These are phyloP conservation scores for Verticillium longisporum DNA, from an alignment of 2,329 filamentous ascomycete genomes.

Conservation along the genomic window DNA sequence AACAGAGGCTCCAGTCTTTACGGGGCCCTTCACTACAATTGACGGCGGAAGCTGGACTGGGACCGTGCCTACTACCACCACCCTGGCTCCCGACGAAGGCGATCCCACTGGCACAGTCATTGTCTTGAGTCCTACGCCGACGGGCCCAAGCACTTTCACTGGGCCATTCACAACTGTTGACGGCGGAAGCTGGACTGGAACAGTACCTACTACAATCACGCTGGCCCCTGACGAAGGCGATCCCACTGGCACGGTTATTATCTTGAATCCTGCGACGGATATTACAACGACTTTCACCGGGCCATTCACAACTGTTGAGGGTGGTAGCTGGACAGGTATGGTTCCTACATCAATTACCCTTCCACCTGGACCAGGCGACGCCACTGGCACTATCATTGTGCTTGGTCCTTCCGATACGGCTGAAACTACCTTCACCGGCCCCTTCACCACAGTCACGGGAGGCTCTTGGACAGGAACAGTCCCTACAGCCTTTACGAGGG, in stretches of 20 bases:
- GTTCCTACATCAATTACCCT: not conserved
- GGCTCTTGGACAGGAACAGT: not conserved
- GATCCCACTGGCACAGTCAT: not conserved
- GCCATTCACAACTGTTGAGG: not conserved
- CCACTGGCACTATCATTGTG: not conserved
- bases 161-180: slow-evolving; percentile 5
- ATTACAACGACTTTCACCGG: not conserved
- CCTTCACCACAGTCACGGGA: not conserved
- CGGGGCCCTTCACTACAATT: not conserved
- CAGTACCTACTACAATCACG: not conserved
- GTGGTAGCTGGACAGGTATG: not conserved
- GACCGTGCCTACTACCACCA: not conserved
- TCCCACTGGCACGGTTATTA: not conserved
- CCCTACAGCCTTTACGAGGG: not conserved
- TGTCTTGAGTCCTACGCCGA: not conserved
- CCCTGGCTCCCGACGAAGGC: not conserved
- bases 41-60: not conserved
- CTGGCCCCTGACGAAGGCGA: not conserved
- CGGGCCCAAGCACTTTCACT: not conserved
- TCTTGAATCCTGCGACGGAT: not conserved
- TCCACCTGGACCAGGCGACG: not conserved
- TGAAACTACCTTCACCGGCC: not conserved
- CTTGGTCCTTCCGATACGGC: not conserved
- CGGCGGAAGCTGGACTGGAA: not conserved
- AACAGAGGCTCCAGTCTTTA: not conserved